Evolutionary conservation across 148 eudicot genomes (phyloP), one percentile per base, ranked within the genome.

Genomic region (Rhododendron vialii): DNA sequence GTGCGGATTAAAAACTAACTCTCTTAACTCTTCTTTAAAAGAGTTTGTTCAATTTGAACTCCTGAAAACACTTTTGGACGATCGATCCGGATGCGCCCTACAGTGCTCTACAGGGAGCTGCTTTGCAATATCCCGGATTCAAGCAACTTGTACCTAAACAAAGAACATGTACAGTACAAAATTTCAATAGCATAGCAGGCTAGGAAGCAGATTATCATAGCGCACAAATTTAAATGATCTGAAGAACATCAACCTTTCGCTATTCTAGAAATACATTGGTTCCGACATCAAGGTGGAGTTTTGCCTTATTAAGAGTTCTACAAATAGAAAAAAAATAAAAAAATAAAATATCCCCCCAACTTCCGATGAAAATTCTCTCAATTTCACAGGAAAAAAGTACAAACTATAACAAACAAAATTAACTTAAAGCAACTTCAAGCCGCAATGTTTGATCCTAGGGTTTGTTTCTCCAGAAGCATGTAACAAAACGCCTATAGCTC

Each of bases 331-430:
- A 80, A 71, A 1, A 48, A 36, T 10, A 18, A 47, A 73, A 82
- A 47, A 47, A 78, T 57, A 47, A 78, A 47, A 38, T 85, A 89
- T 87, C 53, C 47, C 47, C 88, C 73, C 82, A 48, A 12, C 82
- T 74, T 61, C 89, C n/a, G 22, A 80, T 26, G 43, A 80, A 28
- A 50, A 50, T 80, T 80, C 30, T 80, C 83, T 53, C 83, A 80
- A 80, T 78, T 78, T 28, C 63, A 45, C 48, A 30, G 76, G 67
- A 80, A 76, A 55, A 8, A 79, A 41, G 81, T 41, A 51, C 57
- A 53, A 47, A 26, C 30, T 20, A 81, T 43, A 63, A 47, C 83
- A 81, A 71, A 81, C 83, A 81, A 81, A 81, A 47, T 35, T 45
- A 65, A 83, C 28, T 63, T 63, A 65, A 65, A 65, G 57, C 85